Evolutionary conservation across 192 early-diverging fungal genomes (phyloP), one percentile per base, ranked within the genome.

Genomic region (Podila epicladia): DNA sequence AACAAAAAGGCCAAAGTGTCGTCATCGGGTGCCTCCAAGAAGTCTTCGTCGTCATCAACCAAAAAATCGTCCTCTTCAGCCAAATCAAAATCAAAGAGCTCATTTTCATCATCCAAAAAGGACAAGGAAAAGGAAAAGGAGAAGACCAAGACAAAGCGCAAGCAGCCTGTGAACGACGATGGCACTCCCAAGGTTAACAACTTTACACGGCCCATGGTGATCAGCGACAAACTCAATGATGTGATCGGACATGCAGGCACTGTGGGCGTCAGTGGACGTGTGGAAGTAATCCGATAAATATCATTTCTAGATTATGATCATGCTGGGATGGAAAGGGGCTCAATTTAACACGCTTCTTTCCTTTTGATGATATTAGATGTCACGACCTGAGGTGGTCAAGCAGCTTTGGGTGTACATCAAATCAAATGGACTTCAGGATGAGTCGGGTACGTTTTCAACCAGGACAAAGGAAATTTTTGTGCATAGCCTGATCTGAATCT

Each of bases 351-450:
- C 31, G 19, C 19, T 26, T n/a, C 45, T 31, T 22, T 58, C 0
- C 32, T 37, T 58, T 57, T 49, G 19, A 0, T 28, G 33, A 45
- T 15, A 45, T 15, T 79, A 90, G 87, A 67, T 92, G 51, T 85
- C 90, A 2, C 72, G 90, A 33, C 85, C 83, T 22, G 85, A 91
- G 66, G 89, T 91, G 0, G 89, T 91, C 29, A 91, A 91, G 73
- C 73, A 75, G 3, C 64, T 91, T 5, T 91, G 90, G 90, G 71
- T 57, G 11, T 88, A 91, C 64, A 91, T 91, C 70, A 91, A 91
- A 26, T 76, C 73, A 24, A 82, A 89, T 62, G 62, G 82, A 13
- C 80, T 91, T 22, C 89, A 91, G 49, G 84, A 87, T 67, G 83
- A 87, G n/a, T 62, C 59, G 41, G 70, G 75, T 79, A 79, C 11